Conservation (phyloP, 495 filamentous ascomycete genomes). For the Penicillium paradoxum region DNA sequence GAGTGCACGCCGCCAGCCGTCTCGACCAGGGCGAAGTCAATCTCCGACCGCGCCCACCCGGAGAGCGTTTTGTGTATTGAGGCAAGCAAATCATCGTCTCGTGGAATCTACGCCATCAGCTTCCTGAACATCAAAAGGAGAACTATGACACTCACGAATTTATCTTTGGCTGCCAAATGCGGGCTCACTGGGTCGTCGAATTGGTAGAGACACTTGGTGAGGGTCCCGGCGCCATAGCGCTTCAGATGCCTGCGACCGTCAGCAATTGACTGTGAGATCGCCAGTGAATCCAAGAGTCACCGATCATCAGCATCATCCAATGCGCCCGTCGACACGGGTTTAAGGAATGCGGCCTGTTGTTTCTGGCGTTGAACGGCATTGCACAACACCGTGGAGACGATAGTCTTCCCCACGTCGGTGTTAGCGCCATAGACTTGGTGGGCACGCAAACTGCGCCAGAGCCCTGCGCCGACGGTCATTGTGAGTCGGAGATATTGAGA, state of each 20-base stretch:
- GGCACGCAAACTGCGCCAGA: slow-evolving; percentile 59
- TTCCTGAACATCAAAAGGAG: background rate
- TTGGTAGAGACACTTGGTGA: slow-evolving; percentile 60
- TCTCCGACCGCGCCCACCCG: slow-evolving; percentile 32
- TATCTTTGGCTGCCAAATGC: slow-evolving; percentile 57
- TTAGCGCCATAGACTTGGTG: slow-evolving; percentile 76
- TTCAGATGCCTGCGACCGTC: slow-evolving; percentile 48
- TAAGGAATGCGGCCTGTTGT: slow-evolving; percentile 58
- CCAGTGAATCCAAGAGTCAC: too few relatives aligned
- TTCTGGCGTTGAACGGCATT: slow-evolving; percentile 48
- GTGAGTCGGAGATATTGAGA: too few relatives aligned
- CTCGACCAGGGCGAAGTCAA: slow-evolving; percentile 57
- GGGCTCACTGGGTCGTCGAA: slow-evolving; percentile 69
- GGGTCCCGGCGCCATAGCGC: slow-evolving; percentile 45
- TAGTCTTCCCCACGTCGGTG: slow-evolving; percentile 75
- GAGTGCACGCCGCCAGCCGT: slow-evolving; percentile 76
- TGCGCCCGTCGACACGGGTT: slow-evolving; percentile 72
- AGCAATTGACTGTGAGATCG: background rate
- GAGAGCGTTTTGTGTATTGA: slow-evolving; percentile 43
- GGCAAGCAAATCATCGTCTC: slow-evolving; percentile 45
- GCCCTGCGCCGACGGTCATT: slow-evolving; percentile 41
- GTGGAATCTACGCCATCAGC: slow-evolving; percentile 30
- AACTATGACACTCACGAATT: slow-evolving; percentile 17
- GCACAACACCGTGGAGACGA: slow-evolving; percentile 65
- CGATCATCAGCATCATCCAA: slow-evolving; percentile 60